These are phyloP conservation scores for Lupinus albus DNA, from an alignment of 306 rosid species.

Conservation along the genomic window DNA sequence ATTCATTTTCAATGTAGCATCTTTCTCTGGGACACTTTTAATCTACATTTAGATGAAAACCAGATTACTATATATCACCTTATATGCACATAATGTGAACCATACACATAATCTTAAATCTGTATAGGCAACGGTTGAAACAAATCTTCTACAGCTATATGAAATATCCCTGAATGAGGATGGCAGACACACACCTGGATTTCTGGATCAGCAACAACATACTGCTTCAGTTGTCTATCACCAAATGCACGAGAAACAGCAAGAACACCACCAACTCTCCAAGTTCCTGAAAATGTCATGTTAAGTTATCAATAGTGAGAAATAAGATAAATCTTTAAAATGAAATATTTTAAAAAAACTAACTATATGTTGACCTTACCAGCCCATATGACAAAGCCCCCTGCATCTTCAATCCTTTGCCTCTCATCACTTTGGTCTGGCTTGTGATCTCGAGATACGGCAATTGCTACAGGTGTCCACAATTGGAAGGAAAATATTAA, in stretches of 20 bases:
- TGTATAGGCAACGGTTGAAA: not conserved
- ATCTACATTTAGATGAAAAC: not conserved
- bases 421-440: conserved; percentile 98
- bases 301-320: conserved; percentile 28
- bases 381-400: conserved; percentile 99
- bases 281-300: conserved; percentile 66
- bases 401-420: conserved; percentile 90
- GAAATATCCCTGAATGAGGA: not conserved
- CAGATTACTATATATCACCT: not conserved
- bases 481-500: conserved; percentile 20
- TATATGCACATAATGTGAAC: conserved; percentile 3
- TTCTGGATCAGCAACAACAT: conserved; percentile 98
- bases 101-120: not conserved
- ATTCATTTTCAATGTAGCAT: conserved; percentile 12
- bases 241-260: conserved; percentile 99
- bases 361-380: conserved; percentile 50
- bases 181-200: conserved; percentile 65
- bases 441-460: conserved; percentile 97
- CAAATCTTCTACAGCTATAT: not conserved
- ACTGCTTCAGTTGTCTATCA: conserved; percentile 92
- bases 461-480: conserved; percentile 68
- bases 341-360: not conserved
- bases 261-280: conserved; percentile 99
- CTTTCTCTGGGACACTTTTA: not conserved
- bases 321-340: not conserved